phyloP scores from a whole-genome alignment of 306 rosid genomes.

The Quercus wislizeni region DNA sequence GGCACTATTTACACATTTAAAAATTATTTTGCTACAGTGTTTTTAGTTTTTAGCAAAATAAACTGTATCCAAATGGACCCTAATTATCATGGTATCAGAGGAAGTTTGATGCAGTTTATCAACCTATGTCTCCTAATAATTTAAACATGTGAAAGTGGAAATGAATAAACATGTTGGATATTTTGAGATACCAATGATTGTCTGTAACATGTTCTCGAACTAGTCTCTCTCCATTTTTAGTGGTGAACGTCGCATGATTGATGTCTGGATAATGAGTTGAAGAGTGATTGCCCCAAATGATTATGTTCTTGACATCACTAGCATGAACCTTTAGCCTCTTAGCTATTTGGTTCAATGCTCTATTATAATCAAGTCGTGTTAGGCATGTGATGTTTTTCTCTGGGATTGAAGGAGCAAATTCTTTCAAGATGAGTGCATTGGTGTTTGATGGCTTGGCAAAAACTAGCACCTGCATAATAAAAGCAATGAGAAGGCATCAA shows the following conservation, averaged over 20 bases:
- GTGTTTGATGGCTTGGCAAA: slow-evolving; percentile 97
- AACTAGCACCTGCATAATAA: slow-evolving; percentile 63
- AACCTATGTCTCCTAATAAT: neutral
- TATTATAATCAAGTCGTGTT: slow-evolving; percentile 87
- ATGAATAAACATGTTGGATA: neutral
- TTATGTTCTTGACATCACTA: slow-evolving; percentile 72
- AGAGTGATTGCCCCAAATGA: slow-evolving; percentile 96
- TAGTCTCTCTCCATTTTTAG: slow-evolving; percentile 29
- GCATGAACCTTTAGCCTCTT: slow-evolving; percentile 70
- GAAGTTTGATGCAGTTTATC: too few species aligned
- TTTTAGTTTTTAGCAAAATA: too few species aligned
- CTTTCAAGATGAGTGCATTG: slow-evolving; percentile 81
- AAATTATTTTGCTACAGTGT: too few species aligned
- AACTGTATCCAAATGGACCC: too few species aligned
- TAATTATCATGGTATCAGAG: too few species aligned
- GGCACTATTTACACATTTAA: too few species aligned
- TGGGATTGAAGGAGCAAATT: slow-evolving; percentile 78
- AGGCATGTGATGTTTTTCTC: slow-evolving; percentile 81
- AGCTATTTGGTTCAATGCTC: slow-evolving; percentile 84
- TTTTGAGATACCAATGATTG: slow-evolving; percentile 53
- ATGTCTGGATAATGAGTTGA: slow-evolving; percentile 92
- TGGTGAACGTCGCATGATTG: slow-evolving; percentile 66
- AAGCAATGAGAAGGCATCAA: slow-evolving; percentile 10
- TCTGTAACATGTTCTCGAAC: slow-evolving; percentile 56
- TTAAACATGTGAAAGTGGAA: neutral